phyloP scores from a whole-genome alignment of 2,329 filamentous ascomycete species.

The Ascochyta rabiei region DNA sequence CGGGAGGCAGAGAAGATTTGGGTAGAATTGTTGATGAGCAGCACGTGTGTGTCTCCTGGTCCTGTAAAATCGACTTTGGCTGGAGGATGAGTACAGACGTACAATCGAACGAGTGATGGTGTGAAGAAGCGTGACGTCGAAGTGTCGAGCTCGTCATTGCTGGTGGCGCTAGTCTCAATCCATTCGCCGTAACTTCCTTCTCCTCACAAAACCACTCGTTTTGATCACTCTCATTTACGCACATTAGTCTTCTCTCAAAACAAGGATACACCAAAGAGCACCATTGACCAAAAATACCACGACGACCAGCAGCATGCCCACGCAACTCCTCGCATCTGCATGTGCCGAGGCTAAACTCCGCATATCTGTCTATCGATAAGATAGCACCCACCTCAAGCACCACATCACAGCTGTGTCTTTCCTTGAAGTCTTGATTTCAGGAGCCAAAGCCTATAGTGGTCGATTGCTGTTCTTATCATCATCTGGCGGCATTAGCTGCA shows the following conservation, averaged over 20 bases:
- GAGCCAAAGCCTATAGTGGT: not conserved
- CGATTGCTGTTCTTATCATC: not conserved
- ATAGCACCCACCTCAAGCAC: constrained; percentile 7
- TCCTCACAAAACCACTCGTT: too few relatives aligned
- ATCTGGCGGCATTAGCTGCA: not conserved
- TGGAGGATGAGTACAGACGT: not conserved
- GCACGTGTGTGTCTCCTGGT: too few relatives aligned
- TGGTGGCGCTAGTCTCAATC: not conserved
- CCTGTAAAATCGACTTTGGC: too few relatives aligned
- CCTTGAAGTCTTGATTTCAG: not conserved
- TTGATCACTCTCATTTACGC: not conserved
- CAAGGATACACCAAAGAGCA: not conserved
- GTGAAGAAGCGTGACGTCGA: constrained; percentile 4
- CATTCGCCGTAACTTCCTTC: not conserved
- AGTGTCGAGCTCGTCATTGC: not conserved
- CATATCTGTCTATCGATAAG: constrained; percentile 18
- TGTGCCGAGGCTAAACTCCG: constrained; percentile 23
- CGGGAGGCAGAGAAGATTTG: not conserved
- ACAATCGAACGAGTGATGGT: not conserved
- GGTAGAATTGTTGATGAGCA: too few relatives aligned
- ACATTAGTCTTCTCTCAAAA: too few relatives aligned
- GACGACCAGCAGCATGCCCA: not conserved
- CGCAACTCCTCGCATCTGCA: not conserved
- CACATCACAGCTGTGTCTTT: not conserved
- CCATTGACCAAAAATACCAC: too few relatives aligned